Base-by-base conservation (phyloP, 805 yeast species). In the Vanderwaltozyma verrucispora region DNA sequence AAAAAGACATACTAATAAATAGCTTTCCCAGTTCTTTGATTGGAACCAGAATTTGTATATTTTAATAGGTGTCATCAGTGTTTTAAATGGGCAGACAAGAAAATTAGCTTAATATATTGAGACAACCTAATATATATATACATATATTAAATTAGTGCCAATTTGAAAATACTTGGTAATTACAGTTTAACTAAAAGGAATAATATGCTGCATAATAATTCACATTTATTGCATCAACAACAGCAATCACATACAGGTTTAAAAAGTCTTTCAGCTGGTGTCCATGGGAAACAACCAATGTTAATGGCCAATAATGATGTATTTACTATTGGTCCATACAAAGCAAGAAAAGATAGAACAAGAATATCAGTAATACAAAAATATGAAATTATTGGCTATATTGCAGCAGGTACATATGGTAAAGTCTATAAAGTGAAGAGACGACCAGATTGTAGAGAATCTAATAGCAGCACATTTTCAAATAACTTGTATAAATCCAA, bases 391-490 rank as follows among this genome's bases (percentile, higher is more conserved):
- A 62, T 87, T 14, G 98, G 98, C 0, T 92, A 92, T 60, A 92
- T 92, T 41, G 98, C 98, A 1, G 96, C 98, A 0, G 98, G 98
- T 28, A 92, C 98, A 0, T 92, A 92, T 59, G 98, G 98, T 40
- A 87, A 85, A 56, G 99, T 92, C 16, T 92, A 87, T 65, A 89
- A 92, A 56, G 97, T 96, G 7, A 72, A 73, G 43, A 36, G 38
- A 17, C 30, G 38, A 23, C 19, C 30, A 9, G 26, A 35, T 11
- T 35, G 9, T 19, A 30, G 18, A 69, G 77, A 8, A 25, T 16
- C 23, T 9, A 25, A 25, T 19, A 23, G 28, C 17, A 20, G 9
- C 7, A 28, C 9, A 15, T n/a, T 27, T 9, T 16, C 24, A 1
- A 24, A 4, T 10, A 21, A 13, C 24, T 17, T 25, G 3, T 13